Evolutionary conservation across 192 early-diverging fungal species (phyloP), one percentile per base, ranked within the genome.

Genomic region (Coemansia sp.): DNA sequence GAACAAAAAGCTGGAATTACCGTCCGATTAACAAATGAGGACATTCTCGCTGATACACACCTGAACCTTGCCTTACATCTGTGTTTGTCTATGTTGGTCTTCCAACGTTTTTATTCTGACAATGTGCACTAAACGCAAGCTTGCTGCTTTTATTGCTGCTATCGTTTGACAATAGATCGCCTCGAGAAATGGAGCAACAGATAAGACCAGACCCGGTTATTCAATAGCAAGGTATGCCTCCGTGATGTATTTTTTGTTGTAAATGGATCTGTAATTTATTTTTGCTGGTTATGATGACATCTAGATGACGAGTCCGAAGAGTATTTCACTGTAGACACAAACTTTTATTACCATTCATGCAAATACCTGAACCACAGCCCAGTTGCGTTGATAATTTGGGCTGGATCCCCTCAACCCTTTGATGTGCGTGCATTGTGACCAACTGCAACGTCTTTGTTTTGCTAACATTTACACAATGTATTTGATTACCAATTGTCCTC

Each of bases 241-340:
- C 17, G 15, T 17, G 5, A 11, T 52, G 7, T 13, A 25, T 22
- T 25, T 25, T 52, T n/a, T 19, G 45, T 9, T 5, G 19, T 25
- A 20, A 52, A 25, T 22, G 32, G 55, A 22, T 59, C 36, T n/a
- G 5, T 2, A 35, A 22, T 8, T 41, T 72, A 36, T n/a, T 46
- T 45, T 41, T 45, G 62, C 58, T 68, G 68, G 75, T 85, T 65
- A 82, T 85, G 87, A 90, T 88, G 87, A 88, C 70, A 57, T 66
- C 85, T 88, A 86, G 88, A 90, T 90, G 88, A 90, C 88, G 88
- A 90, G 88, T 90, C 88, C 73, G 88, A 90, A 85, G 75, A 80
- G 86, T 88, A 67, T 72, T 87, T 88, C 86, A 75, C 73, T 90
- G 88, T 87, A 82, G 88, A 90, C 66, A 88, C 76, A 83, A 66